These are phyloP conservation scores for Trichoderma sp. DNA, from an alignment of 2,329 filamentous ascomycete species.

Conservation along the genomic window DNA sequence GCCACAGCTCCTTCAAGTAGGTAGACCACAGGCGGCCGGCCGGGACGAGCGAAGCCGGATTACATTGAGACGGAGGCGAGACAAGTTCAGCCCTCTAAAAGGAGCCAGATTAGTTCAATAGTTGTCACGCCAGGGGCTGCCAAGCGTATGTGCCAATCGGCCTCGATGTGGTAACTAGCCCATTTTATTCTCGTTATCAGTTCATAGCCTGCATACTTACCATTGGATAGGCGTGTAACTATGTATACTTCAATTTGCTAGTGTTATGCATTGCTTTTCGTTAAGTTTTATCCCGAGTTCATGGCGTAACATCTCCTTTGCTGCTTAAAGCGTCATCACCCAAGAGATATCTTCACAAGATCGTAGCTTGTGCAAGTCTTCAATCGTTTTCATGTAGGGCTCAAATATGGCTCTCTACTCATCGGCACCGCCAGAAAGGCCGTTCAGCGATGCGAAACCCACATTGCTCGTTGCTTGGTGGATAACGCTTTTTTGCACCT, in stretches of 20 bases:
- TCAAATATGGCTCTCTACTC: neutral
- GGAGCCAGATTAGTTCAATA: neutral
- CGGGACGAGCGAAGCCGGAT: neutral
- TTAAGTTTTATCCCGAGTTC: neutral
- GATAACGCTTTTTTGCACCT: conserved; percentile 8
- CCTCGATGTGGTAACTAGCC: neutral
- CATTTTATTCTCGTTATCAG: neutral
- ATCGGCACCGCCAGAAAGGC: conserved; percentile 3
- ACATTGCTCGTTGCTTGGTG: conserved; percentile 14
- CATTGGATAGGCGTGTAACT: neutral
- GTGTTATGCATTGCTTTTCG: neutral
- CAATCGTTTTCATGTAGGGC: neutral
- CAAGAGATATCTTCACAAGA: neutral
- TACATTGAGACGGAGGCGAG: neutral
- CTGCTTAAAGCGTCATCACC: neutral
- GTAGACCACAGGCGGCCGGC: neutral
- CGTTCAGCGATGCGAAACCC: conserved; percentile 5
- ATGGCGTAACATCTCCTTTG: neutral
- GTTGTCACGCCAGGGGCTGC: neutral
- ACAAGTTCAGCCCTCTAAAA: neutral
- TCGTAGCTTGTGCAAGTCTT: neutral
- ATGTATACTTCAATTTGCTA: neutral
- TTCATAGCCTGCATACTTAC: neutral
- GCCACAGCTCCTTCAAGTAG: neutral
- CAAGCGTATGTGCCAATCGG: neutral